Conservation (phyloP, 768 basidiomycete species). For the Sarcomyxa edulis region DNA sequence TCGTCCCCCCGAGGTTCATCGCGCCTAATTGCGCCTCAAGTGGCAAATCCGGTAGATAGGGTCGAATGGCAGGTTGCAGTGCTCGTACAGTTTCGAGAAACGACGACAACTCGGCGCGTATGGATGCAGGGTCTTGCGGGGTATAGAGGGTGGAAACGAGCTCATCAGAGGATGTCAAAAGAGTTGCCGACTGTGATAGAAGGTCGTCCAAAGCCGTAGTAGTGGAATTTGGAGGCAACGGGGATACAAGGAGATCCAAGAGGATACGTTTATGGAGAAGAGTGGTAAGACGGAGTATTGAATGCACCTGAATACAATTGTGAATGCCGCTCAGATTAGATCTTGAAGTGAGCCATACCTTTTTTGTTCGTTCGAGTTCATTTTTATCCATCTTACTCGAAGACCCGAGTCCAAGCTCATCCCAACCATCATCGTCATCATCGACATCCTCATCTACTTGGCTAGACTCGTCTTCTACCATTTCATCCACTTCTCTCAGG, state of each 20-base stretch:
- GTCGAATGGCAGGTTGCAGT: slow-evolving; percentile 26
- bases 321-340: slow-evolving; percentile 3
- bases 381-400: slow-evolving; percentile 36
- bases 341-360: slow-evolving; percentile 31
- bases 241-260: slow-evolving; percentile 39
- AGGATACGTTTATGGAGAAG: slow-evolving; percentile 60
- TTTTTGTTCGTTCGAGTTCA: slow-evolving; percentile 56
- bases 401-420: slow-evolving; percentile 49
- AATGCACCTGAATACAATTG: slow-evolving; percentile 40
- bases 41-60: slow-evolving; percentile 15
- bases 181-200: slow-evolving; percentile 39
- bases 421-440: slow-evolving; percentile 54
- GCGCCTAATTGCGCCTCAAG: slow-evolving; percentile 25
- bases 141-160: slow-evolving; percentile 61
- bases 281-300: slow-evolving; percentile 51
- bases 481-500: slow-evolving; percentile 48
- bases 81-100: slow-evolving; percentile 31
- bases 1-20: slow-evolving; percentile 19
- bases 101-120: slow-evolving; percentile 32
- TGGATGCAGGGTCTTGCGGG: slow-evolving; percentile 46
- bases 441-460: slow-evolving; percentile 22
- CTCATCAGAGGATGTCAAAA: slow-evolving; percentile 59
- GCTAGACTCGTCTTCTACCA: slow-evolving; percentile 36
- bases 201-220: slow-evolving; percentile 53
- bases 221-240: slow-evolving; percentile 17